Evolutionary conservation across 345 rosid genomes (phyloP).

Genomic region (Aquilaria sinensis): DNA sequence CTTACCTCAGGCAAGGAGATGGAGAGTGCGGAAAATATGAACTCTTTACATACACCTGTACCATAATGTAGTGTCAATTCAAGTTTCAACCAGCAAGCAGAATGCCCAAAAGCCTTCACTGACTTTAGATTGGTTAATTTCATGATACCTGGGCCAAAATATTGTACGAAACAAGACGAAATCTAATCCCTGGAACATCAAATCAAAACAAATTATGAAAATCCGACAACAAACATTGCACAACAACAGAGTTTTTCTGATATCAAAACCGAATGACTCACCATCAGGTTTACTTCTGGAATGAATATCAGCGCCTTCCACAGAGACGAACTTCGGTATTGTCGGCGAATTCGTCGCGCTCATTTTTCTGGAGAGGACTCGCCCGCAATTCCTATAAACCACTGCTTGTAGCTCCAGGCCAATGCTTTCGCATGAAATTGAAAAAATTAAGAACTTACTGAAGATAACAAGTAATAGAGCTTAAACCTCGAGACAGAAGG

Average conservation of each 20-base stretch:
- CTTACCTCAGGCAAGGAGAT: slow-evolving; percentile 72
- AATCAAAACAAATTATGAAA: background rate
- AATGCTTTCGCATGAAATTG: background rate
- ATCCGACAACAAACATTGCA: no score
- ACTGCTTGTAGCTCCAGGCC: background rate
- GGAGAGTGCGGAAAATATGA: slow-evolving; percentile 74
- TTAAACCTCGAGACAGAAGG: slow-evolving; percentile 15
- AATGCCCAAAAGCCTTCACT: background rate
- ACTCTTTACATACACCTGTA: slow-evolving; percentile 77
- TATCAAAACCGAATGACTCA: slow-evolving; percentile 9
- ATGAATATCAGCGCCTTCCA: slow-evolving; percentile 36
- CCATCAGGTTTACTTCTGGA: slow-evolving; percentile 42
- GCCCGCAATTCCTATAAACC: slow-evolving; percentile 12
- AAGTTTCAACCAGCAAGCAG: background rate
- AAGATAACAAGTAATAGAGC: background rate
- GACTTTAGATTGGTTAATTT: background rate
- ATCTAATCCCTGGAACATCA: slow-evolving; percentile 40
- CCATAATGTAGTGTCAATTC: background rate
- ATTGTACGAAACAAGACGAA: slow-evolving; percentile 63
- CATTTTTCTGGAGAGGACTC: slow-evolving; percentile 34
- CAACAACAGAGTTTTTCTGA: background rate
- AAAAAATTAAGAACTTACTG: background rate
- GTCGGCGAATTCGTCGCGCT: slow-evolving; percentile 29
- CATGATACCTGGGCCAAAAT: slow-evolving; percentile 62
- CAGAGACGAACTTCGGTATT: slow-evolving; percentile 46